phyloP scores from a whole-genome alignment of 129 eudicot species.

The Calendula officinalis region DNA sequence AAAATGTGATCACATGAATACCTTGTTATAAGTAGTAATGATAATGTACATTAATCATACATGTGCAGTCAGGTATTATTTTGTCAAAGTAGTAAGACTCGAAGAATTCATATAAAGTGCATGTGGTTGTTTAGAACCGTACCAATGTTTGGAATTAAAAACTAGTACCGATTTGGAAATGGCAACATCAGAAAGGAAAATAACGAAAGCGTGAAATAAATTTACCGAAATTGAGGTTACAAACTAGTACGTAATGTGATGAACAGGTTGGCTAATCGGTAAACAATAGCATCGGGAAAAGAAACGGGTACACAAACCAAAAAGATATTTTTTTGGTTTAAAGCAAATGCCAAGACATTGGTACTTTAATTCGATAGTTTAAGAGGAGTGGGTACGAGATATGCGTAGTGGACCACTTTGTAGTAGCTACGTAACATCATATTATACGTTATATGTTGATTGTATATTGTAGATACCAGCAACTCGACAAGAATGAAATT shows the following conservation, averaged over 20 bases:
- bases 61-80: slow-evolving; percentile 11
- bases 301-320: background rate
- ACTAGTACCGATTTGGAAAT: slow-evolving; percentile 40
- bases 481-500: no score
- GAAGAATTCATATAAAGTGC: slow-evolving; percentile 41
- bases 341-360: background rate
- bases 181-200: slow-evolving; percentile 12
- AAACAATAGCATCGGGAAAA: background rate
- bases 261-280: background rate
- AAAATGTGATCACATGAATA: slow-evolving; percentile 1
- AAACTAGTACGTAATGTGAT: background rate
- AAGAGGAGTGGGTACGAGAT: no score
- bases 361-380: background rate
- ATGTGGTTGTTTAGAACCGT: slow-evolving; percentile 53
- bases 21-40: background rate
- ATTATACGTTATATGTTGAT: no score
- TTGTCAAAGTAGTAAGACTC: slow-evolving; percentile 18
- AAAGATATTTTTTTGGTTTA: background rate
- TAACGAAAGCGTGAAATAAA: background rate
- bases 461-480: no score
- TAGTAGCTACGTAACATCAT: no score
- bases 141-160: slow-evolving; percentile 61
- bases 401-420: no score
- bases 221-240: slow-evolving; percentile 7
- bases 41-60: background rate